Evolutionary conservation across 768 basidiomycete genomes (phyloP).

Genomic region (Mycena olivaceomarginata): DNA sequence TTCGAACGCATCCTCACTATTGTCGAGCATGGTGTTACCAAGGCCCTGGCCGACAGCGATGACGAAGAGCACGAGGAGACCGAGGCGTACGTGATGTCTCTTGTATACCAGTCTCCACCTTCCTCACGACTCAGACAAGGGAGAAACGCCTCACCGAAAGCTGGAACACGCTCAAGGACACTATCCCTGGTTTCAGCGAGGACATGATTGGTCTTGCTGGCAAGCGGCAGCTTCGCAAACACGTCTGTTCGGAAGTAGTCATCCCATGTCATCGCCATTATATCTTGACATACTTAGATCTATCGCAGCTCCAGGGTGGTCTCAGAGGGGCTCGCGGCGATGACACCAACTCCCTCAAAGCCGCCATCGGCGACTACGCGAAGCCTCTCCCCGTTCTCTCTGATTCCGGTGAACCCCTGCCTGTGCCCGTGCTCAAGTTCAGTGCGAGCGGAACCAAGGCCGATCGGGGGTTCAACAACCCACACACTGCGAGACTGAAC

Average conservation of each 20-base stretch:
- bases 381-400: neutral
- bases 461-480: neutral
- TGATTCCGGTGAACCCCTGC: neutral
- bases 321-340: neutral
- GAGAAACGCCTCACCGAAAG: neutral
- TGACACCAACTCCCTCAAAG: constrained; percentile 1
- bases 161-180: constrained; percentile 6
- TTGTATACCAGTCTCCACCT: neutral
- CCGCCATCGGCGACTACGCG: neutral
- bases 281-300: no score
- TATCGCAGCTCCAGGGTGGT: constrained; percentile 4
- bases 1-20: neutral
- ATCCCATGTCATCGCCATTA: neutral
- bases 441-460: neutral
- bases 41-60: constrained; percentile 6
- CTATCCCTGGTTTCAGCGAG: neutral
- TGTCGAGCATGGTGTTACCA: constrained; percentile 8
- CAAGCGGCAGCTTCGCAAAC: neutral
- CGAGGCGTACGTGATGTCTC: neutral
- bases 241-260: neutral
- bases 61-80: neutral
- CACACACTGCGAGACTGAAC: neutral
- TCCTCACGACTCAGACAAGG: neutral
- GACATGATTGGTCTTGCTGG: constrained; percentile 13
- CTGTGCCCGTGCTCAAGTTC: neutral